A percentile compares a stretch with the other conserved stretches of the same genome.
phyloP scores from a whole-genome alignment of 345 rosid genomes.

The Gossypium herbaceum region DNA sequence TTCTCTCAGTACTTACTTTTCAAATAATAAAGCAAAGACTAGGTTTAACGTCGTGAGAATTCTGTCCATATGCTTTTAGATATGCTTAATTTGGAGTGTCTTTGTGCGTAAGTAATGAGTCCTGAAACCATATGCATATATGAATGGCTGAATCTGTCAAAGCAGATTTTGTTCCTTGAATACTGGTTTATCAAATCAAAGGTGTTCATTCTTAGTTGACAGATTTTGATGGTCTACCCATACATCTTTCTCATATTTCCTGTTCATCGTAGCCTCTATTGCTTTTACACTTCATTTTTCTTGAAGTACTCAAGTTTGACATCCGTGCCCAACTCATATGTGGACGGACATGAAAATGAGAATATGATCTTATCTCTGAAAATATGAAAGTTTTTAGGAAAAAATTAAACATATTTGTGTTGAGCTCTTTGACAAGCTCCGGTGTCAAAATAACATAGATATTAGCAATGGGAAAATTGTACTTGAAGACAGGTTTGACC shows the following conservation, averaged over 20 bases:
- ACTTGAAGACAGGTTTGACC: neutral
- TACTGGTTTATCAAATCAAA: neutral
- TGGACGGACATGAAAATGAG: neutral
- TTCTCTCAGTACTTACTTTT: neutral
- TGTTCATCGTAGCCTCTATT: neutral
- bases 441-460: neutral
- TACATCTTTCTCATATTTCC: neutral
- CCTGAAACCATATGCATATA: neutral
- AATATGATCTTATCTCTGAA: neutral
- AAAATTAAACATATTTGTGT: neutral
- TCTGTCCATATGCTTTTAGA: neutral
- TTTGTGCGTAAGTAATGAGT: neutral
- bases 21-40: neutral
- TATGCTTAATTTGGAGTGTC: neutral
- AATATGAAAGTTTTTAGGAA: neutral
- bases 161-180: neutral
- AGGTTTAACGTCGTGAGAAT: neutral
- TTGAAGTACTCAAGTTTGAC: neutral
- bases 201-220: neutral
- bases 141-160: neutral
- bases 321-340: neutral
- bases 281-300: neutral
- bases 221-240: neutral
- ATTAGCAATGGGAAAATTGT: neutral
- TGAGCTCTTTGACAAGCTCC: neutral